Conservation (phyloP, 73 alveolate species). For the Tetrahymena thermophila region DNA sequence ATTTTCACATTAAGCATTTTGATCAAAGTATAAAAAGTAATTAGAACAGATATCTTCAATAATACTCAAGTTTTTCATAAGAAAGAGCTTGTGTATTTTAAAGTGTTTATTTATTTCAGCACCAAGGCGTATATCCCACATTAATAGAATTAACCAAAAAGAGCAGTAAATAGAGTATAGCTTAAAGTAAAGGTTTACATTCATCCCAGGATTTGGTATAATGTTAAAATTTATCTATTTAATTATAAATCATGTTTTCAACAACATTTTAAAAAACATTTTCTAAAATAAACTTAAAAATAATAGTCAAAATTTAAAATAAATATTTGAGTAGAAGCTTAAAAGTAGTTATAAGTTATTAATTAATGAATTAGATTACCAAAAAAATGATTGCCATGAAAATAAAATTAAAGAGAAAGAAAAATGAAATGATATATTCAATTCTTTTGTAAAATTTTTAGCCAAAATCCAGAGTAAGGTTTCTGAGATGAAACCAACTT, state of each 20-base stretch:
- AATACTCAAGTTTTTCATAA: neutral
- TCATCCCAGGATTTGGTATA: neutral
- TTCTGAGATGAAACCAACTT: constrained; percentile 28
- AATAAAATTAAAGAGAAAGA: neutral
- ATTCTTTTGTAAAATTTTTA: constrained; percentile 5
- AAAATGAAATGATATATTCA: constrained; percentile 11
- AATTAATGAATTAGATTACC: neutral
- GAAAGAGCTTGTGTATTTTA: neutral
- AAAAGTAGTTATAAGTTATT: too few species aligned
- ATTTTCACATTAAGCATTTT: neutral
- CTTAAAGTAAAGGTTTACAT: neutral
- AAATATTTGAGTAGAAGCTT: too few species aligned
- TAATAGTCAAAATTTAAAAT: too few species aligned
- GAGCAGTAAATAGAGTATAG: neutral
- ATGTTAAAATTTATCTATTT: neutral
- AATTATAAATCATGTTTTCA: neutral
- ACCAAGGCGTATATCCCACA: neutral
- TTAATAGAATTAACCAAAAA: neutral
- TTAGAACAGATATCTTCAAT: neutral
- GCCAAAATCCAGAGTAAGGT: constrained; percentile 21
- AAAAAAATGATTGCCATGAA: neutral
- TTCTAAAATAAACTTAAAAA: too few species aligned
- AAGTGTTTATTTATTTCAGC: neutral
- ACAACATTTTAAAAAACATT: neutral
- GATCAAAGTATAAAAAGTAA: neutral